Evolutionary conservation across 768 basidiomycete species (phyloP).

Genomic region (Leccinum boreale): DNA sequence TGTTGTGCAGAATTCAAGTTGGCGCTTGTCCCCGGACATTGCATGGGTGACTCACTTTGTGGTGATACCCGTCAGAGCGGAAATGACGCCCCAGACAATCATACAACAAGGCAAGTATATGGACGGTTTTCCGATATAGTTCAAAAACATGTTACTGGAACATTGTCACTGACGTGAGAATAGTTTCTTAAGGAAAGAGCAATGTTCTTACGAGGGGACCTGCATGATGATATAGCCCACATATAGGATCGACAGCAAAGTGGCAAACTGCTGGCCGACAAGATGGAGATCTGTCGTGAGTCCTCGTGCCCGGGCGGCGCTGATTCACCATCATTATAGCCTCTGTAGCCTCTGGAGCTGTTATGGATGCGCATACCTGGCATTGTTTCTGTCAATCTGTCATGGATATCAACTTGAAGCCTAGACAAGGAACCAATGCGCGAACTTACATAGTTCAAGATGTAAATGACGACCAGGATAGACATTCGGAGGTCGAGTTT

Average conservation of each 20-base stretch:
- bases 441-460: slow-evolving; percentile 34
- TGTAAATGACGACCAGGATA: slow-evolving; percentile 43
- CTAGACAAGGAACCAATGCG: background rate
- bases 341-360: background rate
- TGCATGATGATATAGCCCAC: slow-evolving; percentile 51
- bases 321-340: slow-evolving; percentile 18
- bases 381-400: slow-evolving; percentile 71
- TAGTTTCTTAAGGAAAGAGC: background rate
- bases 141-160: slow-evolving; percentile 68
- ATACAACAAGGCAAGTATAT: slow-evolving; percentile 64
- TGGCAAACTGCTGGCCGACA: slow-evolving; percentile 60
- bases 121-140: slow-evolving; percentile 64
- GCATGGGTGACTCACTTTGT: slow-evolving; percentile 24
- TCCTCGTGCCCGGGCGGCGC: slow-evolving; percentile 67
- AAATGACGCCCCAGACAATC: slow-evolving; percentile 67
- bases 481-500: slow-evolving; percentile 59
- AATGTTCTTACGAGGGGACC: slow-evolving; percentile 34
- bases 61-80: slow-evolving; percentile 41
- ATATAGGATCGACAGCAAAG: slow-evolving; percentile 65
- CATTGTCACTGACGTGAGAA: background rate
- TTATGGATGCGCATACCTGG: slow-evolving; percentile 39
- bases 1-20: slow-evolving; percentile 8
- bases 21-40: background rate
- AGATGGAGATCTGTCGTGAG: slow-evolving; percentile 64
- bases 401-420: background rate